These are phyloP conservation scores for Smittium culicis DNA, from an alignment of 371 early-diverging fungal genomes.

Conservation along the genomic window DNA sequence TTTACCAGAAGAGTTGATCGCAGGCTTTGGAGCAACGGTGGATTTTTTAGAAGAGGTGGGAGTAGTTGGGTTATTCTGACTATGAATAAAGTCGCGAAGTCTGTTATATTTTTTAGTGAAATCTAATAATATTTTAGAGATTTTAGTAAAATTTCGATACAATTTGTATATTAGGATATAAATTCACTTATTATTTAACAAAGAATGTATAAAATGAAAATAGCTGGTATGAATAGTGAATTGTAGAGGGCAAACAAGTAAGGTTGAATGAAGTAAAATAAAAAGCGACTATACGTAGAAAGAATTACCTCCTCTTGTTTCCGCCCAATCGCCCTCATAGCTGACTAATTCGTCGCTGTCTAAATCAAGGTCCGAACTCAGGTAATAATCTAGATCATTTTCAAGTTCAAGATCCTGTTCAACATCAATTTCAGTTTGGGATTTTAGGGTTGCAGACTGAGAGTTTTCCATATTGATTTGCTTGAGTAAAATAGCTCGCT, in stretches of 20 bases:
- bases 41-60: constrained; percentile 4
- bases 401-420: not conserved
- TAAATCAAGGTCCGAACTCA: constrained; percentile 16
- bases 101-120: constrained; percentile 89
- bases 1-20: constrained; percentile 10
- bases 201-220: too few species aligned
- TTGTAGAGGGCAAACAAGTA: too few species aligned
- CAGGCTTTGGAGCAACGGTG: constrained; percentile 15
- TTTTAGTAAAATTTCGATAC: too few species aligned
- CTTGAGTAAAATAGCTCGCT: not conserved
- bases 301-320: constrained; percentile 28
- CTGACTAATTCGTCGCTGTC: constrained; percentile 28
- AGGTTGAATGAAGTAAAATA: too few species aligned
- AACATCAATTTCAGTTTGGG: not conserved
- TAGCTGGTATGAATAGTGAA: too few species aligned
- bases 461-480: not conserved
- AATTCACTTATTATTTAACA: too few species aligned
- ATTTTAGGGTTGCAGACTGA: not conserved
- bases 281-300: too few species aligned
- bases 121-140: constrained; percentile 28
- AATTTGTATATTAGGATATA: too few species aligned
- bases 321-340: constrained; percentile 31
- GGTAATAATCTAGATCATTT: not conserved
- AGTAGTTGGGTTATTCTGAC: constrained; percentile 10
- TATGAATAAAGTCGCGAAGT: constrained; percentile 37